Percentiles rank a stretch among this genome's conserved stretches.
These are phyloP conservation scores for Hawksworthiomyces lignivorus DNA, from an alignment of 2,329 filamentous ascomycete genomes.

Conservation along the genomic window DNA sequence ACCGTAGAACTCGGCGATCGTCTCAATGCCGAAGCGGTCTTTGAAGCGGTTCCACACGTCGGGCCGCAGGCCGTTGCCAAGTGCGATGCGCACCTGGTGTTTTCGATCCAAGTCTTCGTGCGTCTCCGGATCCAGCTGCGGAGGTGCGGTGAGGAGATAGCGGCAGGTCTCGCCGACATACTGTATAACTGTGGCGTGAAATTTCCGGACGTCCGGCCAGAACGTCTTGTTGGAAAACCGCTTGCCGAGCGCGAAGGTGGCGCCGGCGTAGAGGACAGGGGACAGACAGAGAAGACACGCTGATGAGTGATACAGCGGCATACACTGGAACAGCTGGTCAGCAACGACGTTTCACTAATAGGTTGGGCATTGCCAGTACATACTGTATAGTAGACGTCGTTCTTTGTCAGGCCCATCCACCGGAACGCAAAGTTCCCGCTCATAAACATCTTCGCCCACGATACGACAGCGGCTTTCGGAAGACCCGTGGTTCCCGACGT, in stretches of 20 bases:
- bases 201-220: conserved; percentile 67
- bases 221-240: conserved; percentile 73
- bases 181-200: conserved; percentile 67
- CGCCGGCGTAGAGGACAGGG: conserved; percentile 50
- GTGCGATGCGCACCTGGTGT: conserved; percentile 65
- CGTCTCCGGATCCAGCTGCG: conserved; percentile 53
- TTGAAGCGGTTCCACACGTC: conserved; percentile 84
- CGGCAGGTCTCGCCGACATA: conserved; percentile 85
- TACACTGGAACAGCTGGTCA: conserved; percentile 46
- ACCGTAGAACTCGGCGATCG: conserved; percentile 74
- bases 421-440: conserved; percentile 43
- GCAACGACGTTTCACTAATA: neutral
- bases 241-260: conserved; percentile 63
- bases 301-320: conserved; percentile 85
- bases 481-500: conserved; percentile 81
- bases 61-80: conserved; percentile 78
- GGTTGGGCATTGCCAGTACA: conserved; percentile 15
- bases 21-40: conserved; percentile 66
- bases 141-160: conserved; percentile 65
- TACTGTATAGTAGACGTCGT: conserved; percentile 71
- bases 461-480: conserved; percentile 70
- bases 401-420: conserved; percentile 50
- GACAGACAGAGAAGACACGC: conserved; percentile 63
- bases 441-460: conserved; percentile 58
- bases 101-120: conserved; percentile 63